Evolutionary conservation across 2,329 filamentous ascomycete genomes (phyloP).

Genomic region (Onygenales sp.): DNA sequence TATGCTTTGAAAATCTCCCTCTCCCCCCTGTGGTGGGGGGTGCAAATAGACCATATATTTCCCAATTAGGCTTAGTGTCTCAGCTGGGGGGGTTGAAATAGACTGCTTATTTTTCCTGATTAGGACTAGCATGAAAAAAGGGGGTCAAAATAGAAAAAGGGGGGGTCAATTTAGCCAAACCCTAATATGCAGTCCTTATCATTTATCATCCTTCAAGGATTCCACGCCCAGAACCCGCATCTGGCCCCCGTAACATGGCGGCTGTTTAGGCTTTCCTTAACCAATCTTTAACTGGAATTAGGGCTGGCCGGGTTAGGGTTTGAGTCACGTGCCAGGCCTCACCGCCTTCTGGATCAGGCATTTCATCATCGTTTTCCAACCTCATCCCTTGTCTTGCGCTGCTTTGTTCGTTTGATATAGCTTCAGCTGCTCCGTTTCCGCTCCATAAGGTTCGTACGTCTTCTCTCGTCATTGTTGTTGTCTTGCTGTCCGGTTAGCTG

Average conservation of each 20-base stretch:
- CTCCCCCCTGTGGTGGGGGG: too few species aligned
- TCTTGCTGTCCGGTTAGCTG: not conserved
- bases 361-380: slow-evolving; percentile 1
- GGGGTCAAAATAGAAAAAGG: too few species aligned
- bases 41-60: too few species aligned
- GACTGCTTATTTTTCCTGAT: too few species aligned
- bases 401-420: not conserved
- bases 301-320: not conserved
- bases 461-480: not conserved
- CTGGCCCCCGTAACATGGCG: not conserved
- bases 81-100: too few species aligned
- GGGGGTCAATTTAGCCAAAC: too few species aligned
- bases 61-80: too few species aligned
- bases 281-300: not conserved
- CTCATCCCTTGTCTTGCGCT: not conserved
- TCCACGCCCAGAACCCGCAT: too few species aligned
- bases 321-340: slow-evolving; percentile 2
- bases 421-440: not conserved
- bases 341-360: slow-evolving; percentile 6
- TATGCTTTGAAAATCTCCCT: too few species aligned
- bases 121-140: too few species aligned
- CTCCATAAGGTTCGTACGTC: not conserved
- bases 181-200: too few species aligned
- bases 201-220: too few species aligned
- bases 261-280: not conserved